Percentiles rank a stretch among this genome's conserved stretches.
Conservation (phyloP, 2,329 filamentous ascomycete genomes). For the Cercospora nicotianae region DNA sequence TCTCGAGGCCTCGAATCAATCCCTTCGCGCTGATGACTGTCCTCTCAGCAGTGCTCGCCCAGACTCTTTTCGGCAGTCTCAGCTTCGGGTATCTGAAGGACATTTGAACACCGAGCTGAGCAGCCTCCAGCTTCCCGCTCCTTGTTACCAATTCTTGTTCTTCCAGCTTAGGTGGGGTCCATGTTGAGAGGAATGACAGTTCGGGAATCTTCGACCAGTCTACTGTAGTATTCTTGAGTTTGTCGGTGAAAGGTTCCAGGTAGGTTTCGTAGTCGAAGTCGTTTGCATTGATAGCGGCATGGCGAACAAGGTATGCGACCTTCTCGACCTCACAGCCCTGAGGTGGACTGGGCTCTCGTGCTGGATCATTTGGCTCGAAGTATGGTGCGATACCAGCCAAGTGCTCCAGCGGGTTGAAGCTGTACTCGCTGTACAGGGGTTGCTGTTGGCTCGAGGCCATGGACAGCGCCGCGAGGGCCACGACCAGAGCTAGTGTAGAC, state of each 20-base stretch:
- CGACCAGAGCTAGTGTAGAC: conserved; percentile 17
- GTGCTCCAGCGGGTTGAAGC: conserved; percentile 52
- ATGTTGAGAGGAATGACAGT: conserved; percentile 58
- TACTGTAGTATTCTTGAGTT: conserved; percentile 59
- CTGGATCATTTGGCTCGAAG: conserved; percentile 51
- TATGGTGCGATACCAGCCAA: conserved; percentile 53
- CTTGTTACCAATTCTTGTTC: conserved; percentile 61
- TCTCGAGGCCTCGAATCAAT: conserved; percentile 59
- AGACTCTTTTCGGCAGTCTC: conserved; percentile 56
- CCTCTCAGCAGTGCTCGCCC: conserved; percentile 64
- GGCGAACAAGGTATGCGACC: conserved; percentile 52
- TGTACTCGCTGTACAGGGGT: conserved; percentile 39
- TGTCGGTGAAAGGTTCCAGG: conserved; percentile 54
- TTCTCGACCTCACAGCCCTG: conserved; percentile 54
- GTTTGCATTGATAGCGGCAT: conserved; percentile 55
- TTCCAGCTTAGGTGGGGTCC: conserved; percentile 56
- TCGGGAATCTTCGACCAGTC: conserved; percentile 59
- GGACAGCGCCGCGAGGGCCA: conserved; percentile 23
- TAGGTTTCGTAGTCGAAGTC: conserved; percentile 55
- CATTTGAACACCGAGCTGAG: conserved; percentile 59
- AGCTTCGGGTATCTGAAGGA: conserved; percentile 60
- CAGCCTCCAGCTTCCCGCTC: conserved; percentile 61
- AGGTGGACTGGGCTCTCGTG: conserved; percentile 49
- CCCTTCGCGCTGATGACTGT: conserved; percentile 60
- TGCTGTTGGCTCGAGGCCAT: conserved; percentile 29